Conservation (phyloP, 805 yeast genomes). For the Zygoascus biomembranicola region DNA sequence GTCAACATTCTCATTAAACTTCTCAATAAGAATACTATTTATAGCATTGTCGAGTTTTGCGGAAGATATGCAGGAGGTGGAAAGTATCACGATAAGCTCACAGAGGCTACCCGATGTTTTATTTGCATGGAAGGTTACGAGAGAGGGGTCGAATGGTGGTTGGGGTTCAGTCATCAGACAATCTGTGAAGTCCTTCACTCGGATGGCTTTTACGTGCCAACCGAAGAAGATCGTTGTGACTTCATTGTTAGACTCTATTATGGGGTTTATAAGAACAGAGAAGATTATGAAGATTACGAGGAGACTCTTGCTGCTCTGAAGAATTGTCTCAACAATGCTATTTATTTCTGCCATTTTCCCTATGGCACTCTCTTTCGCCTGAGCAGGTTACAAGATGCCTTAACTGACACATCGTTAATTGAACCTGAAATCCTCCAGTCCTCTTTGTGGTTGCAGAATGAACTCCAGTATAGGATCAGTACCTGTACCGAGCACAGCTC, state of each 20-base stretch:
- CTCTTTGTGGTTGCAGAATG: conserved; percentile 44
- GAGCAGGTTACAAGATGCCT: conserved; percentile 35
- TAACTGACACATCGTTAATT: conserved; percentile 32
- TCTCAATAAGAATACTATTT: conserved; percentile 32
- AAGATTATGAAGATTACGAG: background rate
- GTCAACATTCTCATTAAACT: conserved; percentile 33
- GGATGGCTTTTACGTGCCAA: conserved; percentile 46
- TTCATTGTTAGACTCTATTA: conserved; percentile 36
- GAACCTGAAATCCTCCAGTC: conserved; percentile 34
- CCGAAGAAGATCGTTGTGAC: conserved; percentile 48
- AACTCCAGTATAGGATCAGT: conserved; percentile 33
- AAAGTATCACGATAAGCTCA: conserved; percentile 35
- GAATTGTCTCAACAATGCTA: conserved; percentile 33
- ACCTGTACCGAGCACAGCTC: conserved; percentile 21
- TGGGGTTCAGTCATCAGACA: conserved; percentile 36
- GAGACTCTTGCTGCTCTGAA: conserved; percentile 1
- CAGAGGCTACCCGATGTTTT: conserved; percentile 40
- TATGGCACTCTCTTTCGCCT: conserved; percentile 34
- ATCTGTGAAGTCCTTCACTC: conserved; percentile 39
- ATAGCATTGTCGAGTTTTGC: conserved; percentile 36
- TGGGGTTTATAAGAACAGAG: conserved; percentile 27
- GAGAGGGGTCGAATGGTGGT: conserved; percentile 39
- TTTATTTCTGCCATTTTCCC: conserved; percentile 42
- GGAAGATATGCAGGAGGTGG: conserved; percentile 36
- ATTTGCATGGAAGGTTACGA: conserved; percentile 45